Conservation (phyloP, 75 land plant species). For the Ceratopteris richardii region DNA sequence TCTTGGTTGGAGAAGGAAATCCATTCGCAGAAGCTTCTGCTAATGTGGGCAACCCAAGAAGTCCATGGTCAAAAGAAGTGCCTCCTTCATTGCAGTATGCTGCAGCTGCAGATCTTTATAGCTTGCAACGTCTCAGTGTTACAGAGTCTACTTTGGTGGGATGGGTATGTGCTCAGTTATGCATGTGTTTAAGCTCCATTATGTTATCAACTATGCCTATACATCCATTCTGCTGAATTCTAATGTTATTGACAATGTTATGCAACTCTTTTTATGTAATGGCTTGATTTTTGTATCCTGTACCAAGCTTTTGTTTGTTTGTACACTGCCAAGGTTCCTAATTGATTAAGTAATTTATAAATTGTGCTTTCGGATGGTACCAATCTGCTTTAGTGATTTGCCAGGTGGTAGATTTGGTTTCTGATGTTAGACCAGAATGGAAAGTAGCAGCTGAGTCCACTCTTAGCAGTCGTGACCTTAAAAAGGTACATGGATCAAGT, state of each 20-base stretch:
- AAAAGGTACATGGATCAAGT: neutral
- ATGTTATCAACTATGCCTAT: too few species aligned
- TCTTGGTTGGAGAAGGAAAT: constrained; percentile 23
- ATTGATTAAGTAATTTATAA: too few species aligned
- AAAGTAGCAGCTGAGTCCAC: constrained; percentile 21
- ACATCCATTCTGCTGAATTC: neutral
- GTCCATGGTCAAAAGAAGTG: constrained; percentile 17
- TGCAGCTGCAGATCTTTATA: constrained; percentile 29
- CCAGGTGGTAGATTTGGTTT: constrained; percentile 23
- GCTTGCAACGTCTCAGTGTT: constrained; percentile 26
- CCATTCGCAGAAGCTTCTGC: constrained; percentile 33
- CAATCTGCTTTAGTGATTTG: neutral
- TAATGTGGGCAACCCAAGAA: constrained; percentile 22
- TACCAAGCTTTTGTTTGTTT: too few species aligned
- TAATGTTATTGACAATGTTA: too few species aligned
- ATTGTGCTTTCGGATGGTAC: too few species aligned
- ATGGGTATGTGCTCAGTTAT: constrained; percentile 26
- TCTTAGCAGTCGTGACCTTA: neutral
- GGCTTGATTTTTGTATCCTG: too few species aligned
- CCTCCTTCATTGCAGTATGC: constrained; percentile 22
- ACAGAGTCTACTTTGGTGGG: constrained; percentile 24
- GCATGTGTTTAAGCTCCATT: too few species aligned
- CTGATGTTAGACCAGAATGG: constrained; percentile 25
- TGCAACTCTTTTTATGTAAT: too few species aligned
- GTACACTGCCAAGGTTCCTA: too few species aligned